Conservation (phyloP, 2,329 filamentous ascomycete genomes). For the Exophiala sp. region DNA sequence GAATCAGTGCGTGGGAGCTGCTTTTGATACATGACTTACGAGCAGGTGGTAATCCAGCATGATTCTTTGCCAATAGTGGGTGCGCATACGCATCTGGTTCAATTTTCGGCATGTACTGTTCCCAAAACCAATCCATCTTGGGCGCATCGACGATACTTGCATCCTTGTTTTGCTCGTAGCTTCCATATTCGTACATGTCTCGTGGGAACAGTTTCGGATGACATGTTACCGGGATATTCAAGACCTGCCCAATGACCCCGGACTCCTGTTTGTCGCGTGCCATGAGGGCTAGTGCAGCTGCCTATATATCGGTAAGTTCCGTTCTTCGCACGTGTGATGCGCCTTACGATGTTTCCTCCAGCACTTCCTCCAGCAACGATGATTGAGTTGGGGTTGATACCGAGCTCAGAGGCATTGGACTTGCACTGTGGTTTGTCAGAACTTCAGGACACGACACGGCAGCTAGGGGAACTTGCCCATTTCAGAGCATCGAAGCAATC, state of each 20-base stretch:
- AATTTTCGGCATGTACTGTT: conserved; percentile 34
- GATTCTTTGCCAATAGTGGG: conserved; percentile 33
- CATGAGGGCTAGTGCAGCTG: conserved; percentile 33
- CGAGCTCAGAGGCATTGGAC: conserved; percentile 34
- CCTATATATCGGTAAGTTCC: conserved; percentile 14
- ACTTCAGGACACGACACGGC: neutral
- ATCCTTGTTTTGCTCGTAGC: conserved; percentile 40
- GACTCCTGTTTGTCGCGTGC: conserved; percentile 32
- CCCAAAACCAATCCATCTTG: conserved; percentile 37
- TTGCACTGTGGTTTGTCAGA: conserved; percentile 16
- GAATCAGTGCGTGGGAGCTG: neutral
- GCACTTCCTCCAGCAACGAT: conserved; percentile 50
- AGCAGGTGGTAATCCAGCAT: conserved; percentile 34
- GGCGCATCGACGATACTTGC: conserved; percentile 32
- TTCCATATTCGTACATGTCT: neutral
- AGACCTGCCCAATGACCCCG: conserved; percentile 45
- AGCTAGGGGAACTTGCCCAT: conserved; percentile 1
- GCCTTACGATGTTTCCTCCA: conserved; percentile 32
- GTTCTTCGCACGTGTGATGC: neutral
- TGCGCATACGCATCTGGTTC: conserved; percentile 31
- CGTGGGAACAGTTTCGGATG: conserved; percentile 5
- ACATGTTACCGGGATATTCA: conserved; percentile 38
- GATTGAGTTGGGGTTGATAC: conserved; percentile 45
- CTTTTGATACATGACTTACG: conserved; percentile 28
- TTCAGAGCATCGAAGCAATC: conserved; percentile 18